Evolutionary conservation across 1,139 yeast species (phyloP).

Genomic region (Hansenula anomala): DNA sequence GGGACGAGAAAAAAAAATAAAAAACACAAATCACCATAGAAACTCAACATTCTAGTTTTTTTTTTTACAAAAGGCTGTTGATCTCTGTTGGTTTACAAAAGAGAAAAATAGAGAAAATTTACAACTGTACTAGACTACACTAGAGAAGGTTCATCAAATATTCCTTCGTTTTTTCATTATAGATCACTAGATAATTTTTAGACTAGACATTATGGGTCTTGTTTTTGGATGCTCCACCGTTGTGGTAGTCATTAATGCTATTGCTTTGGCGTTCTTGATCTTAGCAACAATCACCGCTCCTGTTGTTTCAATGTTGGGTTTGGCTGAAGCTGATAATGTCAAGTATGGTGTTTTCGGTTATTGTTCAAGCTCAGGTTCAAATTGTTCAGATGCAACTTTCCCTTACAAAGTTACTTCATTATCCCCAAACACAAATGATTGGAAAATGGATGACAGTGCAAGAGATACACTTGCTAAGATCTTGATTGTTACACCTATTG

Average conservation of each 20-base stretch:
- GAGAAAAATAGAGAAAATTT: too few species aligned
- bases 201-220: slow-evolving; percentile 11
- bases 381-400: slow-evolving; percentile 50
- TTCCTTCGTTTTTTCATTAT: too few species aligned
- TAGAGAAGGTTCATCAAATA: too few species aligned
- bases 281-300: slow-evolving; percentile 62
- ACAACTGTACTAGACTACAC: too few species aligned
- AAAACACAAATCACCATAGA: too few species aligned
- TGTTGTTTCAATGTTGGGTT: slow-evolving; percentile 41
- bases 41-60: too few species aligned
- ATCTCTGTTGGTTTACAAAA: too few species aligned
- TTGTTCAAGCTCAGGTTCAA: slow-evolving; percentile 39
- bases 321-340: slow-evolving; percentile 45
- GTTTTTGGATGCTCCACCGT: slow-evolving; percentile 25
- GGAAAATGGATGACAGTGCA: slow-evolving; percentile 49
- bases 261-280: slow-evolving; percentile 42
- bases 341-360: slow-evolving; percentile 85
- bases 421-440: slow-evolving; percentile 28
- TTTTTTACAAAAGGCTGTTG: too few species aligned
- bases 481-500: slow-evolving; percentile 75
- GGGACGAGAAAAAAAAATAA: too few species aligned
- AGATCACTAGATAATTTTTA: too few species aligned
- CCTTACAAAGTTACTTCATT: slow-evolving; percentile 15
- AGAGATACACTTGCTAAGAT: slow-evolving; percentile 65
- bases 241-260: slow-evolving; percentile 28